These are phyloP conservation scores for Dipteronia dyeriana DNA, from an alignment of 345 rosid genomes.

Conservation along the genomic window DNA sequence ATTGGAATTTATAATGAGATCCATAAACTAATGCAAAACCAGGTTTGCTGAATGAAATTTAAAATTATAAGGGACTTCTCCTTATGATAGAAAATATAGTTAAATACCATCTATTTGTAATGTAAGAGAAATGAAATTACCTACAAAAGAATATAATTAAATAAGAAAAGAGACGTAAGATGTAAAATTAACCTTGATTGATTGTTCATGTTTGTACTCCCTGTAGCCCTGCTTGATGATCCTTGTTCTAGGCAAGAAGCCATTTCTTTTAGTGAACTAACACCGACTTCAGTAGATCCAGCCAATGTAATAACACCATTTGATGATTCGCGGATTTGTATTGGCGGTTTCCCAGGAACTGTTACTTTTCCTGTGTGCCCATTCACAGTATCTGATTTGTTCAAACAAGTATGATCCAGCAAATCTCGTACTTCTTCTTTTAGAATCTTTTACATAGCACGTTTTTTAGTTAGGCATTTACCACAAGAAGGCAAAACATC, in stretches of 20 bases:
- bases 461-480: slow-evolving; percentile 24
- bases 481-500: slow-evolving; percentile 2
- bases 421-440: slow-evolving; percentile 98
- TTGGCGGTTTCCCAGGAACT: slow-evolving; percentile 85
- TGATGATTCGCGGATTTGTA: slow-evolving; percentile 97
- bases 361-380: slow-evolving; percentile 59
- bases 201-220: slow-evolving; percentile 98
- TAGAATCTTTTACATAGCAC: slow-evolving; percentile 62
- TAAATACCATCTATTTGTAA: neutral
- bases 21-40: neutral
- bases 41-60: neutral
- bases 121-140: neutral
- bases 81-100: neutral
- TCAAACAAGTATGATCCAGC: slow-evolving; percentile 62
- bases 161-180: slow-evolving; percentile 11
- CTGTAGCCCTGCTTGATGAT: slow-evolving; percentile 91
- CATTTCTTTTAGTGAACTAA: slow-evolving; percentile 85
- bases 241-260: slow-evolving; percentile 95
- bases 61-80: neutral
- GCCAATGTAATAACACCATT: slow-evolving; percentile 94
- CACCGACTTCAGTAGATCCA: slow-evolving; percentile 94
- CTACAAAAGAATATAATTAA: neutral
- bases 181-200: slow-evolving; percentile 72
- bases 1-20: neutral
- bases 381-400: slow-evolving; percentile 61